Evolutionary conservation across 495 filamentous ascomycete genomes (phyloP).

Genomic region (Xylaria scruposa): DNA sequence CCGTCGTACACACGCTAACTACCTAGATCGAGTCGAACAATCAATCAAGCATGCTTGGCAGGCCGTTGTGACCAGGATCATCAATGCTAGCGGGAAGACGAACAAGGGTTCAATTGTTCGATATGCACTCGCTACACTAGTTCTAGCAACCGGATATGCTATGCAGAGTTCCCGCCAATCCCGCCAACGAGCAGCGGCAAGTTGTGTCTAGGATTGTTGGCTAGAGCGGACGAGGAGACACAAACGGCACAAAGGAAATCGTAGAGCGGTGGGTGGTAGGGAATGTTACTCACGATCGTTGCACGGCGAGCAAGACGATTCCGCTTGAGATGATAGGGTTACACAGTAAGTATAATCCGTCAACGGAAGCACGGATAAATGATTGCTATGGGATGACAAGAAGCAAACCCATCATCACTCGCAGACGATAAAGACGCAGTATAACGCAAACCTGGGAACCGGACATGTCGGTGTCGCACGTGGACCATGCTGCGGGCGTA

Average conservation of each 20-base stretch:
- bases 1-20: constrained; percentile 33
- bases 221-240: neutral
- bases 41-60: constrained; percentile 28
- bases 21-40: constrained; percentile 28
- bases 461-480: constrained; percentile 8
- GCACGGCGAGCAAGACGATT: neutral
- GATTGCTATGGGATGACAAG: neutral
- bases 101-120: constrained; percentile 14
- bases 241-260: neutral
- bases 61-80: constrained; percentile 24
- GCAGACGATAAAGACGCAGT: neutral
- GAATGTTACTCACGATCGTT: constrained; percentile 1
- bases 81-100: constrained; percentile 15
- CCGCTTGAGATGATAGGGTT: neutral
- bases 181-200: neutral
- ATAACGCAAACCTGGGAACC: neutral
- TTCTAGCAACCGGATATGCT: constrained; percentile 6
- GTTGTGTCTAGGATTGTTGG: neutral
- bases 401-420: neutral
- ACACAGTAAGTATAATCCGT: neutral
- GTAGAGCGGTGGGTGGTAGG: neutral
- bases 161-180: constrained; percentile 25
- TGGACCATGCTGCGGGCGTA: neutral
- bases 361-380: neutral
- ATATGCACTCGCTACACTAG: constrained; percentile 18